Percentiles rank a stretch among this genome's conserved stretches.
Evolutionary conservation across 2,329 filamentous ascomycete species (phyloP).

Genomic region (Alternaria ethzedia): DNA sequence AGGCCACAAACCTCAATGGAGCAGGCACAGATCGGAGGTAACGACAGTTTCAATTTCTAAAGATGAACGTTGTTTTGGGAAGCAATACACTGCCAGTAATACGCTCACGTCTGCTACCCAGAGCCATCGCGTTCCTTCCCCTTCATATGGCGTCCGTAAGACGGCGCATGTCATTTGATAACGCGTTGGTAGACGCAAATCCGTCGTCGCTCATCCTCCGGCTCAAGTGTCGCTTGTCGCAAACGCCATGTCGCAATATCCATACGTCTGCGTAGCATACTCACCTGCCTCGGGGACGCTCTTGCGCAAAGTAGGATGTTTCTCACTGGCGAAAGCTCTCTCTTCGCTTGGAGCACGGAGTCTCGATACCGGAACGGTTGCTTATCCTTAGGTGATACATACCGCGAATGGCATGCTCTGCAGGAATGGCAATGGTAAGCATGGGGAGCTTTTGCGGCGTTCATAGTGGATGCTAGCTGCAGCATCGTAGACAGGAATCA

Average conservation of each 20-base stretch:
- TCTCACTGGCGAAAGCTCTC: neutral
- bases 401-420: constrained; percentile 6
- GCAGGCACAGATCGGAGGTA: neutral
- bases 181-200: neutral
- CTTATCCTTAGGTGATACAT: constrained; percentile 2
- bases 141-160: neutral
- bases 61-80: neutral
- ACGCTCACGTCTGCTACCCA: neutral
- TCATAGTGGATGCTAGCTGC: constrained; percentile 30
- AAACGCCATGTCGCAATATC: neutral
- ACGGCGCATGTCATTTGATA: neutral
- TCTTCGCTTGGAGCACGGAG: neutral
- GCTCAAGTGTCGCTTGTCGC: neutral
- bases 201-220: neutral
- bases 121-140: neutral
- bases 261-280: neutral
- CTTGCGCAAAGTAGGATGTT: neutral
- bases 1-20: neutral
- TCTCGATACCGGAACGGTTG: neutral
- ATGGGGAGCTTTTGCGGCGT: constrained; percentile 7
- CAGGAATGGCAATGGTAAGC: constrained; percentile 3
- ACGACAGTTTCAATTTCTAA: neutral
- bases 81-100: neutral
- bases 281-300: neutral
- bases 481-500: constrained; percentile 34